phyloP scores from a whole-genome alignment of 2,329 filamentous ascomycete genomes.

The Ceratocystis colombiana region DNA sequence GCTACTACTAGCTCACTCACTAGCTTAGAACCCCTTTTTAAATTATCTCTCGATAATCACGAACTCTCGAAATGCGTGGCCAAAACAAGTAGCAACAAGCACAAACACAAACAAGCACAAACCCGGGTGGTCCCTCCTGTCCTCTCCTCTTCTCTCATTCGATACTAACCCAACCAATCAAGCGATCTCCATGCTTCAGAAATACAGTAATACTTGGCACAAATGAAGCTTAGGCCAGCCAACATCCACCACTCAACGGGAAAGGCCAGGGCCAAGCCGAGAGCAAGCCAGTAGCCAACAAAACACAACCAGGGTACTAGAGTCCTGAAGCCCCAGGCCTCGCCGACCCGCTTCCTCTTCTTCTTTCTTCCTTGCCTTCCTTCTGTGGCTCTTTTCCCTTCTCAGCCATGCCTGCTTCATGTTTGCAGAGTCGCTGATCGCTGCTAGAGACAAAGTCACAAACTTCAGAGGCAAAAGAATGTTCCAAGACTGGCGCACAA shows the following conservation, averaged over 20 bases:
- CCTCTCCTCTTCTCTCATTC: background rate
- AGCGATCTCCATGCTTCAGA: background rate
- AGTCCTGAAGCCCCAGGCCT: too few species aligned
- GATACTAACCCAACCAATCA: background rate
- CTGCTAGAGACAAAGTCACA: background rate
- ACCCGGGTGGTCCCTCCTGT: background rate
- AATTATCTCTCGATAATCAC: too few species aligned
- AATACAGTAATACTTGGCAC: background rate
- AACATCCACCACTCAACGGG: background rate
- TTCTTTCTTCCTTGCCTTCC: background rate
- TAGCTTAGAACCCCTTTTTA: too few species aligned
- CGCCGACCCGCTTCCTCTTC: background rate
- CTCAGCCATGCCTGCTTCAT: background rate
- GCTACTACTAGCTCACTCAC: too few species aligned
- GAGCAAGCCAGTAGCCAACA: background rate
- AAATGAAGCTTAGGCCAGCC: constrained; percentile 1
- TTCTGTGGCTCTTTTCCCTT: background rate
- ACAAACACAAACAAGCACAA: too few species aligned
- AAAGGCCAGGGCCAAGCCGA: background rate
- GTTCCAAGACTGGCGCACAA: background rate
- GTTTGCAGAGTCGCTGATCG: background rate
- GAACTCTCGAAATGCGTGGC: too few species aligned
- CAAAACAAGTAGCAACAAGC: too few species aligned
- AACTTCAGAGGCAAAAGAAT: background rate
- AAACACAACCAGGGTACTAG: background rate